A percentile compares a stretch with the other conserved stretches of the same genome.
Evolutionary conservation across 192 early-diverging fungal genomes (phyloP).

Genomic region (Chytriomyces sp.): DNA sequence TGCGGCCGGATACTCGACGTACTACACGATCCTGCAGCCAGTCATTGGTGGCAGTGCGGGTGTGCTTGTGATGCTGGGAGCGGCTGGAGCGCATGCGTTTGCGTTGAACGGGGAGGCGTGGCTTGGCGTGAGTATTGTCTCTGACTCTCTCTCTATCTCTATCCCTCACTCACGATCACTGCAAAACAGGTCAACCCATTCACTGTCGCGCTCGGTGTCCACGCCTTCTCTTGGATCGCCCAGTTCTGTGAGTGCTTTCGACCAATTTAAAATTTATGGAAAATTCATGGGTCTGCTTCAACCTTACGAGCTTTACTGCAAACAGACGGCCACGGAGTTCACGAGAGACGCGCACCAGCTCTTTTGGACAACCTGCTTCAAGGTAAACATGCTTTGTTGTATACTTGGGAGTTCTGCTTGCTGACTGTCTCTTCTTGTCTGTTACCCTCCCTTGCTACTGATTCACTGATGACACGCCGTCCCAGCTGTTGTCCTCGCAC

Average conservation of each 20-base stretch:
- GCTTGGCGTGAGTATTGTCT: conserved; percentile 43
- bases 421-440: neutral
- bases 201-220: conserved; percentile 59
- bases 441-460: neutral
- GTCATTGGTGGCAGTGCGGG: conserved; percentile 33
- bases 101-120: neutral
- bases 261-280: neutral
- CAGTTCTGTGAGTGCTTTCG: conserved; percentile 68
- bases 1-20: conserved; percentile 37
- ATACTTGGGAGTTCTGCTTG: neutral
- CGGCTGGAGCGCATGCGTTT: conserved; percentile 3
- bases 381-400: conserved; percentile 50
- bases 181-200: conserved; percentile 34
- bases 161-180: conserved; percentile 20
- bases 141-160: conserved; percentile 46
- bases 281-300: neutral
- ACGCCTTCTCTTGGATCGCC: conserved; percentile 78
- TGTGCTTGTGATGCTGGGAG: neutral
- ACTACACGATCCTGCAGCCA: conserved; percentile 72
- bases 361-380: conserved; percentile 85
- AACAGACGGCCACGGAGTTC: conserved; percentile 80
- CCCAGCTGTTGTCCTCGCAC: conserved; percentile 85
- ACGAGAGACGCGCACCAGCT: conserved; percentile 86
- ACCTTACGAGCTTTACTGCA: neutral
- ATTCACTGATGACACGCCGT: neutral